Conservation (phyloP, 805 yeast genomes). For the Wickerhamomyces canadensis region DNA sequence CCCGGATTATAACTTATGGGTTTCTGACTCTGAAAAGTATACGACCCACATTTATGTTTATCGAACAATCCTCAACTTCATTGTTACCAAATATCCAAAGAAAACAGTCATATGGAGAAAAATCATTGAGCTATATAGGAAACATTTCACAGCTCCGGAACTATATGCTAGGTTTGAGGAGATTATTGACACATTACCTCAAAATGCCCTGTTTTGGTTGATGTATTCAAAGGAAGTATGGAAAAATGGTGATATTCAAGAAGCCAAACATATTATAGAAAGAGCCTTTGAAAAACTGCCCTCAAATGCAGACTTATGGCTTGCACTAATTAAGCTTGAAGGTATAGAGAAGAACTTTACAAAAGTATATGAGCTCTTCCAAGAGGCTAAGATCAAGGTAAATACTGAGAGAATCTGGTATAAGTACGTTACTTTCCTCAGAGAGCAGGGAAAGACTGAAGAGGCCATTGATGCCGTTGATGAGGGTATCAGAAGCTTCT, state of each 20-base stretch:
- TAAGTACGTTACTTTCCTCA: slow-evolving; percentile 48
- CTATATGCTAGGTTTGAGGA: slow-evolving; percentile 44
- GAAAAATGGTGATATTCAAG: slow-evolving; percentile 40
- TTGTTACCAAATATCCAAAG: slow-evolving; percentile 42
- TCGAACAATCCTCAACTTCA: slow-evolving; percentile 41
- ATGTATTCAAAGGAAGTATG: slow-evolving; percentile 73
- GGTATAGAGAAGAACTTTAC: slow-evolving; percentile 32
- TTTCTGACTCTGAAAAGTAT: slow-evolving; percentile 20
- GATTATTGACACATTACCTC: slow-evolving; percentile 47
- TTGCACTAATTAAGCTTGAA: slow-evolving; percentile 68
- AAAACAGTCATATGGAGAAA: slow-evolving; percentile 43
- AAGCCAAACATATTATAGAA: slow-evolving; percentile 49
- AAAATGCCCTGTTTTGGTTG: slow-evolving; percentile 46
- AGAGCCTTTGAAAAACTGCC: slow-evolving; percentile 42
- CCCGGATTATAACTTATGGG: slow-evolving; percentile 20
- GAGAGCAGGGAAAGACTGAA: slow-evolving; percentile 32
- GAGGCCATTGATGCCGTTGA: slow-evolving; percentile 37
- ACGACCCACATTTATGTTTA: slow-evolving; percentile 15
- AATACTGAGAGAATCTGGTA: slow-evolving; percentile 52
- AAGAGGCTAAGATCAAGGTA: slow-evolving; percentile 30
- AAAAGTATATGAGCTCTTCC: slow-evolving; percentile 32
- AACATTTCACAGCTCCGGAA: slow-evolving; percentile 21
- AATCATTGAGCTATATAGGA: slow-evolving; percentile 34
- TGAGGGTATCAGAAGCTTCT: slow-evolving; percentile 43
- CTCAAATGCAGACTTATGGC: slow-evolving; percentile 52